Evolutionary conservation across 108 stramenopile species (phyloP).

Genomic region (Nannochloropsis gaditana): DNA sequence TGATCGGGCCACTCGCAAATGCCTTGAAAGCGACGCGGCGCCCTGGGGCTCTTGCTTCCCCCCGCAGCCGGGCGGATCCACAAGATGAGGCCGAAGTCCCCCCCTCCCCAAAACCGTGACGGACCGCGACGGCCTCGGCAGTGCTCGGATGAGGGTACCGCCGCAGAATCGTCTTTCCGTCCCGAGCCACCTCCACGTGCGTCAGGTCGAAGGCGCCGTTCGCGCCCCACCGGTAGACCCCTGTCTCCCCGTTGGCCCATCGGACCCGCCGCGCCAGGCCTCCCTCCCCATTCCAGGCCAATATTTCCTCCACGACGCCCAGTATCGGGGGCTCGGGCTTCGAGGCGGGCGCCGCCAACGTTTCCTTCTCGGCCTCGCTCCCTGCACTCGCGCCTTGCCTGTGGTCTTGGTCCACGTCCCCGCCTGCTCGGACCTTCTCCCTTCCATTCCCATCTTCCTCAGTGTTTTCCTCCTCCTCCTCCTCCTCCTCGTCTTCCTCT

Average conservation of each 20-base stretch:
- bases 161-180: constrained; percentile 25
- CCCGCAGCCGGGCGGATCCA: constrained; percentile 11
- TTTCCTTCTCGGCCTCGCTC: neutral
- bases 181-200: constrained; percentile 22
- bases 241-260: constrained; percentile 26
- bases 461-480: neutral
- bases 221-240: constrained; percentile 31
- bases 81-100: constrained; percentile 21
- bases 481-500: neutral
- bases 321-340: neutral
- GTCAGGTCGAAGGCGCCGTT: constrained; percentile 26
- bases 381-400: too few species aligned
- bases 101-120: constrained; percentile 31
- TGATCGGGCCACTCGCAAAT: constrained; percentile 40
- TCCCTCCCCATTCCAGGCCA: constrained; percentile 14
- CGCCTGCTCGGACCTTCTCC: neutral
- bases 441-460: neutral
- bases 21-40: constrained; percentile 23
- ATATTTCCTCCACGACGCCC: constrained; percentile 32
- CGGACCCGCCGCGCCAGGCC: constrained; percentile 26
- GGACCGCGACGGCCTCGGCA: constrained; percentile 16
- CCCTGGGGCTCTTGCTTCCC: neutral
- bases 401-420: neutral
- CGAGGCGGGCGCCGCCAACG: neutral
- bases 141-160: neutral